Evolutionary conservation across 257 asterid genomes (phyloP).

Genomic region (Hygrophila difformis): DNA sequence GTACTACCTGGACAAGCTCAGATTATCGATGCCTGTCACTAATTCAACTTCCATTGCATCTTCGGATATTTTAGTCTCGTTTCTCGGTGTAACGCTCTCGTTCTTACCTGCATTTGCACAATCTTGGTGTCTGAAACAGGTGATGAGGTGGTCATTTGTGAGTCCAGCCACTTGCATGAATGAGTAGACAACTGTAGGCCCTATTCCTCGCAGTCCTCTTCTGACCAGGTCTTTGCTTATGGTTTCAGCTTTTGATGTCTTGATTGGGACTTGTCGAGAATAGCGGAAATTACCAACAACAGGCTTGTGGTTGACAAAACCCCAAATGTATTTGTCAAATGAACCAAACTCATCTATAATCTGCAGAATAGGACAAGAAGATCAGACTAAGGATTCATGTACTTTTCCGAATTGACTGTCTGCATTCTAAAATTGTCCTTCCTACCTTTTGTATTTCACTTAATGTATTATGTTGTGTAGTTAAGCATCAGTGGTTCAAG

Average conservation of each 20-base stretch:
- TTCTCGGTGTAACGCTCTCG: conserved; percentile 21
- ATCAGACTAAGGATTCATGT: conserved; percentile 2
- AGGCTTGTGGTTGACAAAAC: conserved; percentile 67
- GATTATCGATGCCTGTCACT: conserved; percentile 43
- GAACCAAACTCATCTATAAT: conserved; percentile 65
- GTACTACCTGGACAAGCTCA: conserved; percentile 44
- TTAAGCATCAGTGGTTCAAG: conserved; percentile 1
- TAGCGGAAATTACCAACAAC: conserved; percentile 58
- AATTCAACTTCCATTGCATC: conserved; percentile 40
- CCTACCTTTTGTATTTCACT: background rate
- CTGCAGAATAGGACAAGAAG: conserved; percentile 29
- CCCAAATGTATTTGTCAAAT: conserved; percentile 71
- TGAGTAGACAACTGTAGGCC: conserved; percentile 72
- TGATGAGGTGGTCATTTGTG: conserved; percentile 66
- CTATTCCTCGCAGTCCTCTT: conserved; percentile 83
- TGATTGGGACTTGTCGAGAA: conserved; percentile 65
- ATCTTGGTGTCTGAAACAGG: conserved; percentile 67
- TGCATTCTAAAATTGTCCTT: background rate
- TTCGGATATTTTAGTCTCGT: conserved; percentile 28
- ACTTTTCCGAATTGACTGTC: background rate
- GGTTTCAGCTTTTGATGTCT: conserved; percentile 69
- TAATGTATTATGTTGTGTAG: background rate
- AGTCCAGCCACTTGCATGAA: conserved; percentile 87
- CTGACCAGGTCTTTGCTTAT: conserved; percentile 74
- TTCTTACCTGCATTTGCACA: conserved; percentile 36